Evolutionary conservation across 1,139 yeast genomes (phyloP).

Genomic region (Meyerozyma carpophila): DNA sequence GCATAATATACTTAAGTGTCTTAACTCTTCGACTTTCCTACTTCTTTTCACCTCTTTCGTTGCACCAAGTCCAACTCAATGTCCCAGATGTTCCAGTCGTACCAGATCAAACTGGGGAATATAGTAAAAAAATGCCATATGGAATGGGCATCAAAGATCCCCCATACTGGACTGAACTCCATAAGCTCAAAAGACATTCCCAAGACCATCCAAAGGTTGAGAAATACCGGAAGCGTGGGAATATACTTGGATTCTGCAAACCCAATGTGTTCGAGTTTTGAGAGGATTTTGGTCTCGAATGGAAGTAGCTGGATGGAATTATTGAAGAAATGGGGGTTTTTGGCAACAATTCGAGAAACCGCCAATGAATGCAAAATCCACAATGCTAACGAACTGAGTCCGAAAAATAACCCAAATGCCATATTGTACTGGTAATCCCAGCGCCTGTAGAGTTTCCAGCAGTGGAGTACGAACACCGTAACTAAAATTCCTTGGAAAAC

Average conservation of each 20-base stretch:
- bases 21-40: too few relatives aligned
- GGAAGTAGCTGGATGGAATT: slow-evolving; percentile 38
- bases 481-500: slow-evolving; percentile 15
- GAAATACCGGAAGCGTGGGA: slow-evolving; percentile 32
- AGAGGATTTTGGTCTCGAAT: slow-evolving; percentile 32
- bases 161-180: slow-evolving; percentile 31
- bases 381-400: slow-evolving; percentile 23
- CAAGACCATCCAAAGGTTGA: slow-evolving; percentile 28
- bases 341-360: slow-evolving; percentile 13
- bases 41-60: neutral
- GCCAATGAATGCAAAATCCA: slow-evolving; percentile 33
- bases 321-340: slow-evolving; percentile 22
- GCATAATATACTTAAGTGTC: neutral
- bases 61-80: slow-evolving; percentile 23
- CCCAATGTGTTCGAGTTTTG: slow-evolving; percentile 25
- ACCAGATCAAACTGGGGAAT: slow-evolving; percentile 40
- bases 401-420: slow-evolving; percentile 28
- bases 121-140: slow-evolving; percentile 43
- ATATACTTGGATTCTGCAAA: slow-evolving; percentile 22
- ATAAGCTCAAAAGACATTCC: slow-evolving; percentile 35
- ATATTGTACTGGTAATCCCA: slow-evolving; percentile 43
- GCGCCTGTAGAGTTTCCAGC: slow-evolving; percentile 18
- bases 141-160: slow-evolving; percentile 38
- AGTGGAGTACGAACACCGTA: slow-evolving; percentile 22
- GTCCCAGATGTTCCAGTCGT: slow-evolving; percentile 49